Evolutionary conservation across 305 asterid species (phyloP).

Genomic region (Fraxinus dipetala): DNA sequence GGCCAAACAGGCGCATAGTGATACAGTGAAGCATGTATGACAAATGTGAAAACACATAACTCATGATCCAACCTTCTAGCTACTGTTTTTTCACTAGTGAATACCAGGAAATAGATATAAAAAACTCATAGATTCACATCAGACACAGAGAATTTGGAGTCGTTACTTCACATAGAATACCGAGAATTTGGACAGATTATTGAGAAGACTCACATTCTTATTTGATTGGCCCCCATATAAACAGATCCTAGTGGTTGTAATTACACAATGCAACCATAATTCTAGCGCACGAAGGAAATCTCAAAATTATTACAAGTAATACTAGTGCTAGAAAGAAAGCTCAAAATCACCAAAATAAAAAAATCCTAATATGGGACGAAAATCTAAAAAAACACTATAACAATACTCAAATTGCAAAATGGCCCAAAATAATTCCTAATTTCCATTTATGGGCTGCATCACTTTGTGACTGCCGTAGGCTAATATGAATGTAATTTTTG

Average conservation of each 20-base stretch:
- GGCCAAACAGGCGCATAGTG: background rate
- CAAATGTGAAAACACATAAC: background rate
- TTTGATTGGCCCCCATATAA: background rate
- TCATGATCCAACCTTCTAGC: background rate
- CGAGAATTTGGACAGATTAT: background rate
- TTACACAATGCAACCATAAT: background rate
- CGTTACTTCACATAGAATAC: background rate
- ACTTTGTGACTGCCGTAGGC: background rate
- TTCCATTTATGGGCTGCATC: background rate
- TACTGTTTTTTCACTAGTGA: background rate
- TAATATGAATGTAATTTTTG: constrained; percentile 21
- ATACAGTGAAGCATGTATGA: background rate
- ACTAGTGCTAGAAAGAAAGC: background rate
- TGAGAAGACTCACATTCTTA: background rate
- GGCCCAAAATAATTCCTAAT: background rate
- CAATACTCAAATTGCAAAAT: background rate
- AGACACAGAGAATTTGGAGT: background rate
- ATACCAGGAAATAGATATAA: background rate
- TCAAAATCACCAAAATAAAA: background rate
- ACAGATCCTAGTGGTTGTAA: background rate
- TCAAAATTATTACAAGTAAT: background rate
- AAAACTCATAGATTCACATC: background rate
- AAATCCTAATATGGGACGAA: background rate
- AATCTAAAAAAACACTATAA: background rate
- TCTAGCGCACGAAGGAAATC: background rate